Evolutionary conservation across 441 rosid species (phyloP).

Genomic region (Gossypium schwendimanii): DNA sequence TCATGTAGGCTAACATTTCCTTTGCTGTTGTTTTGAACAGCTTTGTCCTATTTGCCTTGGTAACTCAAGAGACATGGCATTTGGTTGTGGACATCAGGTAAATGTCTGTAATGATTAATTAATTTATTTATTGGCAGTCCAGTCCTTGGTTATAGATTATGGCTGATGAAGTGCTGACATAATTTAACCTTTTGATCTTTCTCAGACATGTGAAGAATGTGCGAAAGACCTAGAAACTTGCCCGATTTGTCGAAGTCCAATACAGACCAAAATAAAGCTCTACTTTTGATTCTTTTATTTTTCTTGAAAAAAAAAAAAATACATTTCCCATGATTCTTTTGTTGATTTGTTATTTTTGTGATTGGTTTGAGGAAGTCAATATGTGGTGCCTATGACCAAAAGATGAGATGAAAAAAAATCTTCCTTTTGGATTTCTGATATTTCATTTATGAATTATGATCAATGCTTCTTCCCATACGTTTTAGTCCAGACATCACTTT

Average conservation of each 20-base stretch:
- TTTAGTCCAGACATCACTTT: too few relatives aligned
- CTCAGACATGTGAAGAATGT: constrained; percentile 67
- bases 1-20: background rate
- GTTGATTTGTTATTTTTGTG: constrained; percentile 4
- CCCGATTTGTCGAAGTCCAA: constrained; percentile 57
- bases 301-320: background rate
- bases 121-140: background rate
- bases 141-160: background rate
- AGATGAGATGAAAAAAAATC: background rate
- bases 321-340: constrained; percentile 12
- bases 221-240: constrained; percentile 49
- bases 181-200: background rate
- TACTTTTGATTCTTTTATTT: constrained; percentile 20
- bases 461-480: too few relatives aligned
- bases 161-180: background rate
- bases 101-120: background rate
- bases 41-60: constrained; percentile 60
- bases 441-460: background rate
- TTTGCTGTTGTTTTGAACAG: constrained; percentile 28
- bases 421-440: background rate
- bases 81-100: constrained; percentile 71
- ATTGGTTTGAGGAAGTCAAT: background rate
- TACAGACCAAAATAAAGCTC: constrained; percentile 60
- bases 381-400: background rate
- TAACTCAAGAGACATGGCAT: constrained; percentile 54